Evolutionary conservation across 768 basidiomycete species (phyloP).

Genomic region (Calocybe indica): DNA sequence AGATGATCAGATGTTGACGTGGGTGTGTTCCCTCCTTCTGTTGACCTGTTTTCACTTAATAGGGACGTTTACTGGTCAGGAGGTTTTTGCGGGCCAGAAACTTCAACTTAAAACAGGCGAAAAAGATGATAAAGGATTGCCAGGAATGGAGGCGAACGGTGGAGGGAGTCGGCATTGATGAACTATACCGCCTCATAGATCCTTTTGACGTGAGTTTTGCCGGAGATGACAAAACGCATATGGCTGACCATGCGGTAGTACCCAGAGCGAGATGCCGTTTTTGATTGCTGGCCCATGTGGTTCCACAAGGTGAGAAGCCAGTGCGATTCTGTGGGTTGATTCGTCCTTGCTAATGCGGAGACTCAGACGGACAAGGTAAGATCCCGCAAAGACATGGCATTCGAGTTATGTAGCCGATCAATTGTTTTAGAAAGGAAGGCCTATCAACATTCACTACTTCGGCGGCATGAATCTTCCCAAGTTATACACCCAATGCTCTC

Average conservation of each 20-base stretch:
- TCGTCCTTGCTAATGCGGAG: neutral
- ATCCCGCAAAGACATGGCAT: neutral
- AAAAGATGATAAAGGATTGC: conserved; percentile 61
- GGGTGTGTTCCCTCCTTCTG: conserved; percentile 12
- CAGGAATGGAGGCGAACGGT: conserved; percentile 65
- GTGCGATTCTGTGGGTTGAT: too few species aligned
- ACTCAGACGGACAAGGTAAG: conserved; percentile 65
- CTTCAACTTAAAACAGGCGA: conserved; percentile 52
- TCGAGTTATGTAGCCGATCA: neutral
- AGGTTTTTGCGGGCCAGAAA: conserved; percentile 75
- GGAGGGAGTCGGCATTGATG: conserved; percentile 60
- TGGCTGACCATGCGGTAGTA: conserved; percentile 35
- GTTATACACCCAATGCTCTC: conserved; percentile 50
- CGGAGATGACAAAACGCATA: neutral
- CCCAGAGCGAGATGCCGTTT: conserved; percentile 61
- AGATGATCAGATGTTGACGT: conserved; percentile 54
- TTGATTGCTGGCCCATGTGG: conserved; percentile 75
- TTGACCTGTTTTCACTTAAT: neutral
- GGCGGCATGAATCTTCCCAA: conserved; percentile 53
- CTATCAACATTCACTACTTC: conserved; percentile 62
- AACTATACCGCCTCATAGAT: conserved; percentile 54
- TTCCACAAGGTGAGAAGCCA: conserved; percentile 58
- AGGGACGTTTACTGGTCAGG: conserved; percentile 24
- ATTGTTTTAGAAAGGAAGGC: conserved; percentile 53
- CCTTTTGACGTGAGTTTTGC: conserved; percentile 57